phyloP scores from a whole-genome alignment of 768 basidiomycete species.

The Mycena rebaudengoi region DNA sequence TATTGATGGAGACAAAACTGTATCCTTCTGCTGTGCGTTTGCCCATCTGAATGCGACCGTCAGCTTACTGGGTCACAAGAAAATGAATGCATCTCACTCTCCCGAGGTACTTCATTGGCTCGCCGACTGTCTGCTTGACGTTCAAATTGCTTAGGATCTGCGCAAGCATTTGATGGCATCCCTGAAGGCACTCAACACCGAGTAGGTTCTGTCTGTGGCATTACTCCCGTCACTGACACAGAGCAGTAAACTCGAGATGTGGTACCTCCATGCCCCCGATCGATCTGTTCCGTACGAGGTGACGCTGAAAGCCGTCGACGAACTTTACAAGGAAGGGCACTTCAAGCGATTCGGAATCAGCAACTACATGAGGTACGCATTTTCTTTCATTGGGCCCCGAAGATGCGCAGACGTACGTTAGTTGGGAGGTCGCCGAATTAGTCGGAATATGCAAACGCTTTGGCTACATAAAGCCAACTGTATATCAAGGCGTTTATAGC shows the following conservation, averaged over 20 bases:
- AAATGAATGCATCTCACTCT: conserved; percentile 5
- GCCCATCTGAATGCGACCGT: no score
- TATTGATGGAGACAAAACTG: conserved; percentile 58
- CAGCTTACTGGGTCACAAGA: no score
- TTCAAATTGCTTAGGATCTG: no score
- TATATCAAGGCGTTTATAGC: conserved; percentile 49
- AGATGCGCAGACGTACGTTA: no score
- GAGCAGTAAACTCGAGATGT: conserved; percentile 31
- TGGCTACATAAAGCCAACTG: conserved; percentile 51
- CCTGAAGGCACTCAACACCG: conserved; percentile 52
- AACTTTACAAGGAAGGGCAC: conserved; percentile 49
- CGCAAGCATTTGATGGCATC: conserved; percentile 43
- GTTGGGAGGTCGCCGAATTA: conserved; percentile 44
- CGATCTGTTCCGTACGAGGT: conserved; percentile 54
- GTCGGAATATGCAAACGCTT: conserved; percentile 49
- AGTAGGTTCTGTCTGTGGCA: no score
- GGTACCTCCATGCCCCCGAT: conserved; percentile 59
- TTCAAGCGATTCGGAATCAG: conserved; percentile 58
- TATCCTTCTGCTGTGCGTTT: no score
- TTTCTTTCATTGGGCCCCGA: no score
- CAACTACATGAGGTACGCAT: no score
- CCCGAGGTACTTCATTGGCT: conserved; percentile 3
- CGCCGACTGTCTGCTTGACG: no score
- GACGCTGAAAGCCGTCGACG: conserved; percentile 48
- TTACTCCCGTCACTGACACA: no score